Percentiles rank a stretch among this genome's conserved stretches.
These are phyloP conservation scores for Rhynchospora pubera DNA, from an alignment of 176 grass and related monocot species.

Conservation along the genomic window DNA sequence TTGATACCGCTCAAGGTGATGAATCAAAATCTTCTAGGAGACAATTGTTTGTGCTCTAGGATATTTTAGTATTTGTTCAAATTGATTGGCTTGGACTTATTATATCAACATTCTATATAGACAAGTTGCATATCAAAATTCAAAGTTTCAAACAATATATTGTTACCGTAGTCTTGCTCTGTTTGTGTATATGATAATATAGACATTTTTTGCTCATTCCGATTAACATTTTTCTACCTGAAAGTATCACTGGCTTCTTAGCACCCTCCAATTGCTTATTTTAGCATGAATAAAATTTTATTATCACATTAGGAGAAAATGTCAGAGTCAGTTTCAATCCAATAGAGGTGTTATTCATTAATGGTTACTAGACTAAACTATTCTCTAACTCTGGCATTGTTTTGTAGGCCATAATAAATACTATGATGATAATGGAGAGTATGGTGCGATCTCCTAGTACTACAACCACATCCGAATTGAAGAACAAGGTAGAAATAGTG, in stretches of 20 bases:
- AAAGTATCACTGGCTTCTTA: not conserved
- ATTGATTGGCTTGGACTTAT: no score
- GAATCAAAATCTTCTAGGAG: no score
- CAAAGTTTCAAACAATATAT: no score
- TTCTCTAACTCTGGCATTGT: not conserved
- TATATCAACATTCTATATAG: no score
- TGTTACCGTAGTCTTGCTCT: no score
- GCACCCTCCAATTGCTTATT: not conserved
- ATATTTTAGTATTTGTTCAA: no score
- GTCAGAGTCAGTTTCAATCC: not conserved
- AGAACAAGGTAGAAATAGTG: constrained; percentile 27
- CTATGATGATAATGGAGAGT: constrained; percentile 51
- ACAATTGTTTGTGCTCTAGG: no score
- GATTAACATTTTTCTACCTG: not conserved
- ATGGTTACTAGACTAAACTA: not conserved
- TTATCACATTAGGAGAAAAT: not conserved
- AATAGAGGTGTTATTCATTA: not conserved
- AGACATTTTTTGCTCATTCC: no score
- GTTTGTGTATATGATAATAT: no score
- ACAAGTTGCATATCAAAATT: no score
- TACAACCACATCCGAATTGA: constrained; percentile 24
- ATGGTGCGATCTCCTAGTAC: constrained; percentile 32
- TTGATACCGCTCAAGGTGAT: no score
- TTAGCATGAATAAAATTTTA: not conserved
- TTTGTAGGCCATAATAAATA: constrained; percentile 49